Percentiles rank a stretch among this genome's conserved stretches.
Evolutionary conservation across 129 eudicot genomes (phyloP).

Genomic region (Apium graveolens): DNA sequence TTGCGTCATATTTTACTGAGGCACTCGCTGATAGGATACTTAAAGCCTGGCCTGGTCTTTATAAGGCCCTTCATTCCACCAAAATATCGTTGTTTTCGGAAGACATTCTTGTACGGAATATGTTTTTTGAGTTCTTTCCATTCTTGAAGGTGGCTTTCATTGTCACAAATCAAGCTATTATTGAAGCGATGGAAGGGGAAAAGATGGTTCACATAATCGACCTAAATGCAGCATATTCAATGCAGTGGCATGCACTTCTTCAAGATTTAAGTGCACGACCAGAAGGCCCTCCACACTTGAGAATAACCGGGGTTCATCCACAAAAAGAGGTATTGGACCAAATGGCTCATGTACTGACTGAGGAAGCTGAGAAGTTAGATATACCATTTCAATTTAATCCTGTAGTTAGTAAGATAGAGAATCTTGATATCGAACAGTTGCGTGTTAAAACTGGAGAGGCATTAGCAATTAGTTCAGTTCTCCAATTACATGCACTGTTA

Average conservation of each 20-base stretch:
- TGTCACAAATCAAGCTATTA: constrained; percentile 70
- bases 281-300: constrained; percentile 94
- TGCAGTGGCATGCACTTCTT: constrained; percentile 86
- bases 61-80: constrained; percentile 74
- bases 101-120: constrained; percentile 49
- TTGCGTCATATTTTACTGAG: constrained; percentile 83
- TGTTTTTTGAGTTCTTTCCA: constrained; percentile 82
- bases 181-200: constrained; percentile 98
- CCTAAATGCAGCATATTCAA: constrained; percentile 74
- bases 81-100: constrained; percentile 44
- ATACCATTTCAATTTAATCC: constrained; percentile 90
- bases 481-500: constrained; percentile 76
- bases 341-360: constrained; percentile 70
- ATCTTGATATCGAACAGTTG: constrained; percentile 63
- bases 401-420: constrained; percentile 59
- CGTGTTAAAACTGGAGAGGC: constrained; percentile 98
- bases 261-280: constrained; percentile 92
- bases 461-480: constrained; percentile 75
- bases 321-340: constrained; percentile 80
- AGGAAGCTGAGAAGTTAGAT: constrained; percentile 91
- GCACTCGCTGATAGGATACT: constrained; percentile 85
- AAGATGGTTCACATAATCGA: constrained; percentile 90
- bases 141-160: constrained; percentile 80
- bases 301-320: constrained; percentile 85
- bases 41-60: constrained; percentile 83